phyloP scores from a whole-genome alignment of 208 protist species.

The Wallacemonas sp. region DNA sequence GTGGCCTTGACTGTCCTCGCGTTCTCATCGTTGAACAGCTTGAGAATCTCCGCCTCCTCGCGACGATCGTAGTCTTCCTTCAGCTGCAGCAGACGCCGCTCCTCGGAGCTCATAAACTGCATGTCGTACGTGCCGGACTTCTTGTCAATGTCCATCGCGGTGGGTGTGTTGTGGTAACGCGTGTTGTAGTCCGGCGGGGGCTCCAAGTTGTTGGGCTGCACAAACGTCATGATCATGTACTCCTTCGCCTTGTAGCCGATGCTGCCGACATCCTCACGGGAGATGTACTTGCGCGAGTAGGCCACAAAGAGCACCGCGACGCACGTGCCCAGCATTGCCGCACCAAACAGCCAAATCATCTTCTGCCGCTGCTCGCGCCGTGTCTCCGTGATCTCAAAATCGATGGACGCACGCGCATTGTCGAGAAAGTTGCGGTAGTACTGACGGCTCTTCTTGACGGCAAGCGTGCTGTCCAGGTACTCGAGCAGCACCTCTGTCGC shows the following conservation, averaged over 20 bases:
- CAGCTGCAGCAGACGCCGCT: constrained; percentile 34
- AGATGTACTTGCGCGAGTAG: constrained; percentile 54
- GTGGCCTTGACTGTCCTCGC: constrained; percentile 24
- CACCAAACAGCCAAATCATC: constrained; percentile 54
- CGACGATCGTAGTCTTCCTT: constrained; percentile 42
- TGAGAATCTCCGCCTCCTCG: constrained; percentile 70
- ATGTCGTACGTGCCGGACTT: constrained; percentile 41
- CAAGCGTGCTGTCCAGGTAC: constrained; percentile 77
- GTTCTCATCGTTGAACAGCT: constrained; percentile 84
- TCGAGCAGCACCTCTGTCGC: constrained; percentile 85
- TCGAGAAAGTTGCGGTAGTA: constrained; percentile 83
- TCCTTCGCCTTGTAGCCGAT: constrained; percentile 61
- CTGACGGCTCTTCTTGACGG: constrained; percentile 76
- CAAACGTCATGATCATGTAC: constrained; percentile 76
- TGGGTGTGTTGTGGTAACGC: constrained; percentile 80
- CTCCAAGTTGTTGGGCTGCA: constrained; percentile 79
- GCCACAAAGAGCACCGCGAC: constrained; percentile 55
- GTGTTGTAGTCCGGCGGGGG: constrained; percentile 81
- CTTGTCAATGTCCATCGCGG: constrained; percentile 69
- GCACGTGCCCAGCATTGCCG: constrained; percentile 50
- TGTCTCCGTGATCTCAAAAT: constrained; percentile 50
- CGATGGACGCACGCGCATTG: constrained; percentile 58
- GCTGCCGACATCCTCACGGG: constrained; percentile 51
- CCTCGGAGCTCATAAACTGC: constrained; percentile 29
- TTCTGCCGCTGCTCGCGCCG: constrained; percentile 31